Evolutionary conservation across 371 early-diverging fungal genomes (phyloP), one percentile per base, ranked within the genome.

Genomic region (Lichtheimia hyalospora): DNA sequence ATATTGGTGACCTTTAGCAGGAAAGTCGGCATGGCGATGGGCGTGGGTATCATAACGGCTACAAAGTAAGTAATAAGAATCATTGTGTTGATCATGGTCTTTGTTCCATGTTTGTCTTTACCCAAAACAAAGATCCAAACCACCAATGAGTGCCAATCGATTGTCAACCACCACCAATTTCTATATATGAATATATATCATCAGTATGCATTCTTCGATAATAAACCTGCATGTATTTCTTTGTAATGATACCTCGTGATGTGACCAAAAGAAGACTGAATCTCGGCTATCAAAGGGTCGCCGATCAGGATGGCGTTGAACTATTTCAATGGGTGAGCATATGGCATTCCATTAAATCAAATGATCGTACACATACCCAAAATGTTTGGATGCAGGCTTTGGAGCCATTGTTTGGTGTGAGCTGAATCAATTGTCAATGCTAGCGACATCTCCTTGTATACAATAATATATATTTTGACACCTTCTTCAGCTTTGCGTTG

Each of bases 401-500:
- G 86, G 20, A 97, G 81, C 74, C 84, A 79, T 55, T 70, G 71
- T 68, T 94, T 92, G 16, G 96, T 93, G 61, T 95, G 89, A 2
- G 82, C 83, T 15, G 94, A 93, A 62, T 91, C 84, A 52, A 91
- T 81, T 0, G 92, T 79, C 24, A 97, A 71, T 5, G 95, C 91
- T 7, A 90, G 75, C 0, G 89, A 74, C 59, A 94, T 83, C 61
- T 97, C 96, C 71, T 94, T 93, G 80, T 94, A 97, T 5, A 97
- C 81, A 0, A 93, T 79, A 43, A 97, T 86, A 64, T 92, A 95
- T 55, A 97, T 92, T 75, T 84, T 87, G 50, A 97, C 89, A 6
- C 96, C 96, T 68, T 93, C 86, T 67, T 85, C 81, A 13, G 97
- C 97, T 72, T 93, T 92, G 63, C 84, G 64, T 68, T 92, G 74